phyloP scores from a whole-genome alignment of 306 rosid species.

The Prosopis cineraria region DNA sequence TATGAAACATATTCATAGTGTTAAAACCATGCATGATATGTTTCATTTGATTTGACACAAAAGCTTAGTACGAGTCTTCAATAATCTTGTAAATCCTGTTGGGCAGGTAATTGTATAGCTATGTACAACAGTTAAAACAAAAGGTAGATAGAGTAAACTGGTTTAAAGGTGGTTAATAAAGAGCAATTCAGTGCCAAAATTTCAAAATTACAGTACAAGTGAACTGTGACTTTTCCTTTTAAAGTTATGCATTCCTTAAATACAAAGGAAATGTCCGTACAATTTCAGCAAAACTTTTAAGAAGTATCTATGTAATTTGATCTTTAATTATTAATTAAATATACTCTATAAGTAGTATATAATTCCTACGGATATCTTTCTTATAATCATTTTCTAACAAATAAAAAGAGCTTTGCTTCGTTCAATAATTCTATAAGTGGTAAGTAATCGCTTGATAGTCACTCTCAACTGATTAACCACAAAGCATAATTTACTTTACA shows the following conservation, averaged over 20 bases:
- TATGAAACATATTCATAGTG: slow-evolving; percentile 15
- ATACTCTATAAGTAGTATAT: not conserved
- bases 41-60: slow-evolving; percentile 22
- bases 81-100: not conserved
- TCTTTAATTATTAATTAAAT: not conserved
- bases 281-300: not conserved
- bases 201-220: not conserved
- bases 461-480: not conserved
- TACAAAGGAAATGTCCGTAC: not conserved
- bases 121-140: not conserved
- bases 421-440: not conserved
- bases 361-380: not conserved
- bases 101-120: not conserved
- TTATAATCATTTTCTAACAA: not conserved
- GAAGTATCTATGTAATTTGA: not conserved
- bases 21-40: slow-evolving; percentile 11
- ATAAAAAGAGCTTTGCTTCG: not conserved
- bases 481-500: not conserved
- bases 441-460: not conserved
- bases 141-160: not conserved
- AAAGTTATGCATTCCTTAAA: not conserved
- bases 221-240: not conserved
- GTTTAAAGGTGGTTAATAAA: not conserved
- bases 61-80: slow-evolving; percentile 3
- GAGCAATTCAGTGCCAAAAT: not conserved